Base-by-base conservation (phyloP, 805 yeast genomes). In the Teunomyces lycoperdinae region DNA sequence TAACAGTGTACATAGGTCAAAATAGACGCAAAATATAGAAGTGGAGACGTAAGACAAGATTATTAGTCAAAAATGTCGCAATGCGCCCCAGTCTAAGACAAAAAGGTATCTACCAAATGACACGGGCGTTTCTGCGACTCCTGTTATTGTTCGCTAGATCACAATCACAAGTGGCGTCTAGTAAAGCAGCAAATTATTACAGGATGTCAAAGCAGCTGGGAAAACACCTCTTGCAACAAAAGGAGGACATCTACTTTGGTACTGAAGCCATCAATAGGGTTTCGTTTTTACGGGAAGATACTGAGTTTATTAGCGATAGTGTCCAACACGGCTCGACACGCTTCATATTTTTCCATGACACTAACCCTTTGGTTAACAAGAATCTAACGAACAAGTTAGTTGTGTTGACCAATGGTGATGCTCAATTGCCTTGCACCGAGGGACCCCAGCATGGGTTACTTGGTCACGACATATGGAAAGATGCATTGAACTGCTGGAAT, bases 181-280 rank as follows among this genome's bases (percentile, higher is more conserved):
- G 10, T n/a, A 28, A 10, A 28, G 32, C 42, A 14, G 4, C 50
- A 49, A 27, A 36, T 13, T 47, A 46, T 44, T 46, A 42, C 46
- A 44, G 42, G 28, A 50, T 50, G 54, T 45, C 54, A 3, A 48
- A 48, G 27, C 44, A 42, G 27, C 16, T 13, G 20, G 42, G 44
- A 11, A 27, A 46, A 24, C 40, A 47, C 28, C 43, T 50, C 28
- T 29, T 31, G 17, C 48, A 50, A 13, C 54, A 48, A 38, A 45
- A 46, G 39, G 42, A 53, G 31, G 58, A 55, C 28, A 57, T 62
- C 20, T 70, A 70, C 51, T 80, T 72, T 54, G 76, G 81, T 16
- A 76, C 76, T 11, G 80, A 73, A 50, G 80, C 78, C 5, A 67
- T 86, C 48, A 83, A 85, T 61, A 66, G 92, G 48, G 79, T 85